Conservation (phyloP, 495 filamentous ascomycete species). For the Trichoderma gamsii region DNA sequence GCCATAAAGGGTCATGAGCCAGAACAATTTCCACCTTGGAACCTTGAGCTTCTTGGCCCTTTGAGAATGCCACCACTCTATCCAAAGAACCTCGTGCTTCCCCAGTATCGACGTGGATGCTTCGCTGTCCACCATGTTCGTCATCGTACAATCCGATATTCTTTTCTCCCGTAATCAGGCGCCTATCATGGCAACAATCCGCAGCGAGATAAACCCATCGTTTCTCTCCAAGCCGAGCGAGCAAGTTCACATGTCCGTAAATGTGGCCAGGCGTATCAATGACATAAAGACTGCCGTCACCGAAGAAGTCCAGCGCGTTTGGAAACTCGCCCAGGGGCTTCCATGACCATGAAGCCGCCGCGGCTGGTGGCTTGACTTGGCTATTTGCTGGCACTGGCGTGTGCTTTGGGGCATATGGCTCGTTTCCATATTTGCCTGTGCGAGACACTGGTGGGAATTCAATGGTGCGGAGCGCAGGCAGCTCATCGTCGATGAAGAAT, state of each 20-base stretch:
- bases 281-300: conserved; percentile 20
- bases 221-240: conserved; percentile 26
- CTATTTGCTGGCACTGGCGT: conserved; percentile 17
- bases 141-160: conserved; percentile 40
- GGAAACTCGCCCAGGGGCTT: conserved; percentile 28
- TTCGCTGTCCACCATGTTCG: conserved; percentile 28
- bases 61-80: conserved; percentile 23
- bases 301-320: conserved; percentile 16
- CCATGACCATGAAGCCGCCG: neutral
- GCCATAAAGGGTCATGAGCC: conserved; percentile 42
- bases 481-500: conserved; percentile 28
- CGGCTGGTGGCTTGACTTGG: conserved; percentile 13
- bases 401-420: conserved; percentile 17
- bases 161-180: conserved; percentile 37
- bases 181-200: conserved; percentile 42
- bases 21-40: conserved; percentile 38
- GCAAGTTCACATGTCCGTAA: conserved; percentile 43
- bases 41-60: conserved; percentile 12
- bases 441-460: conserved; percentile 24
- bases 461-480: conserved; percentile 24
- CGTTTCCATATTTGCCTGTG: conserved; percentile 12
- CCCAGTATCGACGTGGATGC: conserved; percentile 37
- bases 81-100: conserved; percentile 31
- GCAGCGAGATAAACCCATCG: conserved; percentile 40
- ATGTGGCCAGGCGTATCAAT: conserved; percentile 44